Conservation (phyloP, 2,329 filamentous ascomycete species). For the Arthroderma sp. region DNA sequence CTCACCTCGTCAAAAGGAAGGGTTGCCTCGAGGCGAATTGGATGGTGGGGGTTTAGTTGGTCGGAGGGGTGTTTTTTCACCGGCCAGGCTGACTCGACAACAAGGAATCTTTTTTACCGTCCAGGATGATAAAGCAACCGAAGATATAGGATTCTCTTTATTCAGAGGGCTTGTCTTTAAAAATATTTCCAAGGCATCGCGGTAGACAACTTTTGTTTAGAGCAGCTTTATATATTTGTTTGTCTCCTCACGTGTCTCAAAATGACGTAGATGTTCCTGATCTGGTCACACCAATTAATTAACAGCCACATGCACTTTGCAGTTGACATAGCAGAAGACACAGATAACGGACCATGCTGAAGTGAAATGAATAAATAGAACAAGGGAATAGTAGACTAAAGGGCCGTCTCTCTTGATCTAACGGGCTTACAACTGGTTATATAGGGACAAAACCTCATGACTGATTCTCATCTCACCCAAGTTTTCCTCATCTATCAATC, state of each 20-base stretch:
- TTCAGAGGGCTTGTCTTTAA: neutral
- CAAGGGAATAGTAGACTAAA: too few species aligned
- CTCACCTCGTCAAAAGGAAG: neutral
- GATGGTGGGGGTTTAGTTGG: neutral
- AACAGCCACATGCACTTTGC: neutral
- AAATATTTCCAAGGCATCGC: too few species aligned
- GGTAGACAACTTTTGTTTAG: neutral
- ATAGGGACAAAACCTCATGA: too few species aligned
- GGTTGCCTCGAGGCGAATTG: neutral
- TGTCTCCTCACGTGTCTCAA: neutral
- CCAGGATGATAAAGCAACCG: neutral
- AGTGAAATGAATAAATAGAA: too few species aligned
- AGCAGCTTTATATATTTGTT: neutral
- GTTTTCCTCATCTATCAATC: too few species aligned
- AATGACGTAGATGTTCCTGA: conserved; percentile 1
- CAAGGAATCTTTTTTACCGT: neutral
- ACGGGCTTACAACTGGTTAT: too few species aligned
- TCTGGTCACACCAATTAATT: neutral
- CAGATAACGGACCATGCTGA: too few species aligned
- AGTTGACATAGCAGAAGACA: too few species aligned
- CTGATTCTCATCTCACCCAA: too few species aligned
- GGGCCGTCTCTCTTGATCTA: too few species aligned
- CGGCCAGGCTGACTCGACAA: neutral
- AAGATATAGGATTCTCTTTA: neutral
- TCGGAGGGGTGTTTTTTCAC: neutral